These are phyloP conservation scores for Colletotrichum incanum DNA, from an alignment of 2,329 filamentous ascomycete genomes.

Conservation along the genomic window DNA sequence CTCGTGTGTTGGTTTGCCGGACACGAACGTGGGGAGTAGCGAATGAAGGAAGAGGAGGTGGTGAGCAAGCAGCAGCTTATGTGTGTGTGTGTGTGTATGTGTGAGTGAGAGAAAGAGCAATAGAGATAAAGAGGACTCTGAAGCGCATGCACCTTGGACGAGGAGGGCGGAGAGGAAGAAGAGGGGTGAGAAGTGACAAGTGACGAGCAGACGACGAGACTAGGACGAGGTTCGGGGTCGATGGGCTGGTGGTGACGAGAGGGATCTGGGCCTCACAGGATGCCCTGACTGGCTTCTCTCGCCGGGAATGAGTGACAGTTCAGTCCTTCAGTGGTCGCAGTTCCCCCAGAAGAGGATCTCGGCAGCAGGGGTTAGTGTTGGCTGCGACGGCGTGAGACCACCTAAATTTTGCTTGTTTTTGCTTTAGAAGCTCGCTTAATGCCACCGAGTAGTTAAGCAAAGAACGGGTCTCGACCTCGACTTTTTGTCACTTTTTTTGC, in stretches of 20 bases:
- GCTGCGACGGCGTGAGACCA: conserved; percentile 4
- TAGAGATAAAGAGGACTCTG: neutral
- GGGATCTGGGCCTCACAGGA: no score
- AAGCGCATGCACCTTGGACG: neutral
- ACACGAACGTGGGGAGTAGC: conserved; percentile 1
- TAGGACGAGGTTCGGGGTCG: conserved; percentile 3
- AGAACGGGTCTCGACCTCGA: conserved; percentile 5
- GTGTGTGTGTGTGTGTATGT: neutral
- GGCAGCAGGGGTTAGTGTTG: conserved; percentile 16
- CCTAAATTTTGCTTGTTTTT: conserved; percentile 29
- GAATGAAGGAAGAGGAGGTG: conserved; percentile 19
- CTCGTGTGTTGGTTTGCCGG: conserved; percentile 30
- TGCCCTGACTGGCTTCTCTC: neutral
- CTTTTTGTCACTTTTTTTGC: neutral
- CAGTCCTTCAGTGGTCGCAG: conserved; percentile 22
- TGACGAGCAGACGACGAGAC: conserved; percentile 4
- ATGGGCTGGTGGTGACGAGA: neutral
- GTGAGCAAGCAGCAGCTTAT: conserved; percentile 2
- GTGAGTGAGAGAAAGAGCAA: neutral
- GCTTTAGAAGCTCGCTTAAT: neutral
- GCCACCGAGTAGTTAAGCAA: neutral
- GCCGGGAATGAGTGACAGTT: neutral
- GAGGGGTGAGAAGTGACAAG: conserved; percentile 5
- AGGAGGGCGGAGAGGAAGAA: neutral
- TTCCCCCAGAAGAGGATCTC: conserved; percentile 32